A percentile compares a stretch with the other conserved stretches of the same genome.
These are phyloP conservation scores for Fraxinus greggii DNA, from an alignment of 305 asterid species.

Conservation along the genomic window DNA sequence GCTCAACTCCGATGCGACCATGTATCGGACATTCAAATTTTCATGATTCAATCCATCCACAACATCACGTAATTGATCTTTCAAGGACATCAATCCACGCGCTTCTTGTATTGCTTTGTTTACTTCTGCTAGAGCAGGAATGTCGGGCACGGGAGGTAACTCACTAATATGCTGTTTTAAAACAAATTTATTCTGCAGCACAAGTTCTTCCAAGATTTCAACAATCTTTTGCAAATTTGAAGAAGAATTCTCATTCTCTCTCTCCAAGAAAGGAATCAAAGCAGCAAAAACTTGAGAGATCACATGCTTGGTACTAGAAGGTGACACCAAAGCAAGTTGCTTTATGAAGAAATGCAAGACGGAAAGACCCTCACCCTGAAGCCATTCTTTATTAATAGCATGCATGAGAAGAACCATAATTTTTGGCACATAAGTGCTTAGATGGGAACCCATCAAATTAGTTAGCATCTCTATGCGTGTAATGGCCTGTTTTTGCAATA, in stretches of 20 bases:
- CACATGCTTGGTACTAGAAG: constrained; percentile 84
- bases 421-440: constrained; percentile 87
- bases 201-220: constrained; percentile 90
- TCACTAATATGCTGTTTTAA: constrained; percentile 78
- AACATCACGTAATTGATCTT: constrained; percentile 79
- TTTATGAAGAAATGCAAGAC: constrained; percentile 80
- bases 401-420: constrained; percentile 99
- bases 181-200: constrained; percentile 61
- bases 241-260: constrained; percentile 57
- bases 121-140: constrained; percentile 78
- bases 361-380: constrained; percentile 76
- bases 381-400: constrained; percentile 77
- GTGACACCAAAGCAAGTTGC: constrained; percentile 74
- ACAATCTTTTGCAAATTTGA: constrained; percentile 61
- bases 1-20: constrained; percentile 93
- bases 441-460: constrained; percentile 86
- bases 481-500: constrained; percentile 84
- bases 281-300: constrained; percentile 98
- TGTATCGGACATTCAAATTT: constrained; percentile 88
- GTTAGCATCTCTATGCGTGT: constrained; percentile 85
- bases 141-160: constrained; percentile 85
- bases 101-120: constrained; percentile 85
- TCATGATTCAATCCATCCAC: constrained; percentile 91
- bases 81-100: constrained; percentile 69
- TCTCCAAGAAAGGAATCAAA: constrained; percentile 86